phyloP scores from a whole-genome alignment of 139 green algal genomes.

The Astrephomene gubernaculifera region DNA sequence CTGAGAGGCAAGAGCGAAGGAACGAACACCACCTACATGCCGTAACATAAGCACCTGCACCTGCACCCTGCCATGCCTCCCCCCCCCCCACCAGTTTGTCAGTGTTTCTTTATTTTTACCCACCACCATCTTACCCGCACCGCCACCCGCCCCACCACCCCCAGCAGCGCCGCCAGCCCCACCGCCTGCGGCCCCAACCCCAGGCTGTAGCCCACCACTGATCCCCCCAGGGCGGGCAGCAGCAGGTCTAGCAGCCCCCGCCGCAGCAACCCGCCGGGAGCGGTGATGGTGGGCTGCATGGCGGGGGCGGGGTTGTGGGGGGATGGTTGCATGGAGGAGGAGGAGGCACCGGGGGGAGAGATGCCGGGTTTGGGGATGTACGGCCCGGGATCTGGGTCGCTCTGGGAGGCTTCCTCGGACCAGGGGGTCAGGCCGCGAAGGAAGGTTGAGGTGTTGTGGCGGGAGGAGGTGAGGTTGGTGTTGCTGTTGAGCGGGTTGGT shows the following conservation, averaged over 20 bases:
- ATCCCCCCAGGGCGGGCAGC: neutral
- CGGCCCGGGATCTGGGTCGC: neutral
- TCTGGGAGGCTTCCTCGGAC: neutral
- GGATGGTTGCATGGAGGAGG: neutral
- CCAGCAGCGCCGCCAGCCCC: constrained; percentile 1
- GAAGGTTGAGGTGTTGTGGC: too few species aligned
- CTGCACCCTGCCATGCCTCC: too few species aligned
- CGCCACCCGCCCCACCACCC: too few species aligned
- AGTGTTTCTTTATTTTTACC: too few species aligned
- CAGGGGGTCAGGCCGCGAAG: constrained; percentile 7
- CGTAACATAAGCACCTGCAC: too few species aligned
- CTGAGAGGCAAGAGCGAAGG: too few species aligned
- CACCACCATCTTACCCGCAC: too few species aligned
- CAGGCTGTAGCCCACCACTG: neutral
- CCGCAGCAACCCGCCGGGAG: neutral
- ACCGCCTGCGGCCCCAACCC: neutral
- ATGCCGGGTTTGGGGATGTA: neutral
- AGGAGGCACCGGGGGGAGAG: neutral
- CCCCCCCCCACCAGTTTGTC: too few species aligned
- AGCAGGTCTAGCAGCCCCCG: neutral
- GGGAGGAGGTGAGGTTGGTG: too few species aligned
- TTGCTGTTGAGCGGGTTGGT: too few species aligned
- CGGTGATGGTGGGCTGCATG: neutral
- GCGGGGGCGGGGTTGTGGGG: neutral
- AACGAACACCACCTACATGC: too few species aligned